Conservation (phyloP, 1,284 basidiomycete species). For the Boletus subluridellus region DNA sequence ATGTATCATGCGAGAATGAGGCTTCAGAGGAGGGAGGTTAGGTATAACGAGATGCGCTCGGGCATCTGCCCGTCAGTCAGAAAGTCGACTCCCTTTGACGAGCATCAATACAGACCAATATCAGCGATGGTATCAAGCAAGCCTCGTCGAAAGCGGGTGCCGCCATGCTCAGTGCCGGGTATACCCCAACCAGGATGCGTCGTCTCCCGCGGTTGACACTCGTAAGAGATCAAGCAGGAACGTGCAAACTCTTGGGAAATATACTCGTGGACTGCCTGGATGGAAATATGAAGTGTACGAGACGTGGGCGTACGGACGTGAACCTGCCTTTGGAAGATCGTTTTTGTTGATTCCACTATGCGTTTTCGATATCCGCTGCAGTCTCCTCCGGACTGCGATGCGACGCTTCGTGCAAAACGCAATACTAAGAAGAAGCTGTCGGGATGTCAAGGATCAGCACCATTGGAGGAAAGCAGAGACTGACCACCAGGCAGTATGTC, state of each 20-base stretch:
- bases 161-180: constrained; percentile 60
- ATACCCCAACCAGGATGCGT: constrained; percentile 79
- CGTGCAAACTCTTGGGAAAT: constrained; percentile 78
- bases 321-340: constrained; percentile 73
- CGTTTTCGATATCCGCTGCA: constrained; percentile 70
- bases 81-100: background rate
- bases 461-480: constrained; percentile 22
- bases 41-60: constrained; percentile 64
- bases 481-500: constrained; percentile 63
- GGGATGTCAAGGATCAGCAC: background rate
- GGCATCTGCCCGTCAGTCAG: constrained; percentile 43
- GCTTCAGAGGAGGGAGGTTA: constrained; percentile 56
- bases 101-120: constrained; percentile 49
- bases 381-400: constrained; percentile 56
- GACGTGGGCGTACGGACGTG: background rate
- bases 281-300: constrained; percentile 1
- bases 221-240: constrained; percentile 71
- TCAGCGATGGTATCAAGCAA: constrained; percentile 63
- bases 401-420: constrained; percentile 64
- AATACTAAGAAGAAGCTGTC: constrained; percentile 52
- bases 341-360: constrained; percentile 57
- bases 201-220: constrained; percentile 69
- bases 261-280: constrained; percentile 67
- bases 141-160: constrained; percentile 58
- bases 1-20: constrained; percentile 66